These are phyloP conservation scores for Aspergillus calidoustus DNA, from an alignment of 2,329 filamentous ascomycete genomes.

Conservation along the genomic window DNA sequence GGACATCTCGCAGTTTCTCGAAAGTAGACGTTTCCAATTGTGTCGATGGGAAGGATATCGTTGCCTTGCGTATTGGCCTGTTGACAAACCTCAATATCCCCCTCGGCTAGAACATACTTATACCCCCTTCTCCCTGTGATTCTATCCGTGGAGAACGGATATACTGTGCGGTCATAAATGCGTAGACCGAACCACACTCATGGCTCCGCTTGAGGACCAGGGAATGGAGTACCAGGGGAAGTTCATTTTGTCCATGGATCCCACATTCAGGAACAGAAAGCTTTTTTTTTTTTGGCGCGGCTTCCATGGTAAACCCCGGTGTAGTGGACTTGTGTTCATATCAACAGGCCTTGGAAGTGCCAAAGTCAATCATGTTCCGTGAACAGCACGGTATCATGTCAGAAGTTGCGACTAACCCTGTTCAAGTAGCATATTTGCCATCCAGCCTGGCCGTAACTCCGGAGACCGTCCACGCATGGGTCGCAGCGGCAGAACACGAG, in stretches of 20 bases:
- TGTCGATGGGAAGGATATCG: background rate
- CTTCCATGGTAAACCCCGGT: background rate
- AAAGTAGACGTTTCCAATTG: background rate
- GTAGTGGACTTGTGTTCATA: background rate
- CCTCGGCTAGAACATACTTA: background rate
- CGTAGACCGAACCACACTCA: background rate
- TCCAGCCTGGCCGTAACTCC: background rate
- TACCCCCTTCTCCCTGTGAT: background rate
- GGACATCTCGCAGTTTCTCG: slow-evolving; percentile 44
- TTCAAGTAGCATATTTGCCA: background rate
- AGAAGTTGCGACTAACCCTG: background rate
- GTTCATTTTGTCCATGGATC: background rate
- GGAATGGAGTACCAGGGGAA: background rate
- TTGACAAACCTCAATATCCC: background rate
- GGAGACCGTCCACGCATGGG: background rate
- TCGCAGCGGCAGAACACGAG: background rate
- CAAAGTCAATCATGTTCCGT: background rate
- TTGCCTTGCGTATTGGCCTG: background rate
- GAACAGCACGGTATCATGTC: background rate
- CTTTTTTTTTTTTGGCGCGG: background rate
- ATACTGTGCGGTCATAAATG: background rate
- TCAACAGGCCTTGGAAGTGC: background rate
- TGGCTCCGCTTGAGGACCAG: background rate
- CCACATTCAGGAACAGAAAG: background rate
- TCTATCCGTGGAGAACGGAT: background rate